Base-by-base conservation (phyloP, 2,329 filamentous ascomycete genomes). In the Cordyceps cicadae region DNA sequence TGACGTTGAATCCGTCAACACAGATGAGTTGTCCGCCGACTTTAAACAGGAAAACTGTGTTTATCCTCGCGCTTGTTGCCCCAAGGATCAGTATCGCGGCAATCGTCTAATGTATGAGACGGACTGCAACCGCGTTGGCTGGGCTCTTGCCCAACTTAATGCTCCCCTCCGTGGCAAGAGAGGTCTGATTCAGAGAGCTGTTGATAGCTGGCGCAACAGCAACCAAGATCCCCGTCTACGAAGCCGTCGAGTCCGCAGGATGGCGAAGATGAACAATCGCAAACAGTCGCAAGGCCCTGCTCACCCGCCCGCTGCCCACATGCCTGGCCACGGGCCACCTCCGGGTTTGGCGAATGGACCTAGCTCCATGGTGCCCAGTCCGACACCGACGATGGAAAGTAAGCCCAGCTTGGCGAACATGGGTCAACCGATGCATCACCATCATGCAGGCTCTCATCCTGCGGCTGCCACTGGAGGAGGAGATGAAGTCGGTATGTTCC, bases 41-140 rank as follows among this genome's bases (percentile, higher is more conserved):
- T 97, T 97, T 82, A 97, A 96, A 80, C 90, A 90, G 9, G 93
- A 97, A 73, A 99, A 99, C 77, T 97, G 94, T 72, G 94, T 99
- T 15, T 99, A 97, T 71, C 94, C 94, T 3, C 86, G 94, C 63
- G 94, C 94, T 4, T 97, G 92, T 79, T 96, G 92, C 74, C 85
- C 86, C 66, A 97, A 97, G 75, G 93, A 97, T 62, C 89, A 96
- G 72, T 99, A 99, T 79, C 88, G 92, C 63, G 94, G 94, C 63
- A 99, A 99, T 73, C 88, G 94, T 17, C 78, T 97, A 66, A 89
- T 94, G 67, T 99, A 99, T 74, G 94, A 99, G 79, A 97, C 91
- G 17, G 94, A 99, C 77, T 99, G 94, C 81, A 99, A 99, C 76
- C 91, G 92, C 0, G 94, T 99, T n/a, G 94, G 94, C n/a, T 99